Percentiles rank a stretch among this genome's conserved stretches.
Conservation (phyloP, 2,329 filamentous ascomycete genomes). For the Botrytis byssoidea region DNA sequence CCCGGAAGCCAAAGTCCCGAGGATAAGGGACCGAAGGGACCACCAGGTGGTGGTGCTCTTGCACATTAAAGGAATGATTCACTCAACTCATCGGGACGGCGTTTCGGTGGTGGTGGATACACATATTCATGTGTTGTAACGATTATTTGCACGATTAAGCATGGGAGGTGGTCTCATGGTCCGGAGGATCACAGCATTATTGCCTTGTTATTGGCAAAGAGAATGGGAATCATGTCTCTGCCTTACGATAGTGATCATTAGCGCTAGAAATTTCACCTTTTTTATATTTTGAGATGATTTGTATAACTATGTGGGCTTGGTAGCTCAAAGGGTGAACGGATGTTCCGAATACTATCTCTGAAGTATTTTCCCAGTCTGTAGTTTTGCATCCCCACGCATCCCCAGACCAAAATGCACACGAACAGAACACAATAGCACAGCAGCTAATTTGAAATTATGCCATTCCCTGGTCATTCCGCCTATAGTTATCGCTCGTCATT, state of each 20-base stretch:
- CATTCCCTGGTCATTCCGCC: no score
- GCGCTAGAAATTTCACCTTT: constrained; percentile 14
- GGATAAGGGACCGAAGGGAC: constrained; percentile 28
- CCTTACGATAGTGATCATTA: constrained; percentile 19
- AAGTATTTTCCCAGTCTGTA: neutral
- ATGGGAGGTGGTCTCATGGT: neutral
- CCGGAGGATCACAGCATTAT: constrained; percentile 16
- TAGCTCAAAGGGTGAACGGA: neutral
- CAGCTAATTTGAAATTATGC: neutral
- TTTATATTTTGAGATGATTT: neutral
- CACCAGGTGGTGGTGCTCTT: constrained; percentile 33
- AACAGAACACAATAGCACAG: no score
- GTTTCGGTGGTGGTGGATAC: constrained; percentile 21
- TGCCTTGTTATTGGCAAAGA: constrained; percentile 2
- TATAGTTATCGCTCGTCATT: neutral
- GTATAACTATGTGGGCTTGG: neutral
- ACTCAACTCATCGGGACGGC: constrained; percentile 27
- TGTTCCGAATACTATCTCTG: neutral
- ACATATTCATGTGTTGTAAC: constrained; percentile 10
- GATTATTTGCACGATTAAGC: constrained; percentile 7
- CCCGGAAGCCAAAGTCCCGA: constrained; percentile 29
- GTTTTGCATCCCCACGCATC: neutral
- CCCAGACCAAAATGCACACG: neutral
- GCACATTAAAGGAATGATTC: constrained; percentile 24
- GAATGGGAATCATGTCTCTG: constrained; percentile 1